A percentile compares a stretch with the other conserved stretches of the same genome.
phyloP scores from a whole-genome alignment of 1,284 basidiomycete genomes.

The Cutaneotrichosporon cutaneum region DNA sequence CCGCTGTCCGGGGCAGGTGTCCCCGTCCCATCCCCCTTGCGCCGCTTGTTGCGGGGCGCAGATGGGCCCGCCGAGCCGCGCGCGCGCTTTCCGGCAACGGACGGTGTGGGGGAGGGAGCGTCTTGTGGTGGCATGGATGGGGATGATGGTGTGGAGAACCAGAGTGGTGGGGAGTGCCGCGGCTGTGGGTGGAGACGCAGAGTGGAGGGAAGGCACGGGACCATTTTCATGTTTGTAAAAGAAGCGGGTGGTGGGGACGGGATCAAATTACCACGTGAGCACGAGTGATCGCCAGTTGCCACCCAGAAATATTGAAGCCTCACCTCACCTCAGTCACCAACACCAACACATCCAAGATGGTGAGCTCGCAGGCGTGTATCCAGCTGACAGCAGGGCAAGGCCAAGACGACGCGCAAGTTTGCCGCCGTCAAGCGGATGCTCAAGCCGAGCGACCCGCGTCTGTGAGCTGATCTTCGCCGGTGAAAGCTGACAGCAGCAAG shows the following conservation, averaged over 20 bases:
- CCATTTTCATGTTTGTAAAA: background rate
- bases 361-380: background rate
- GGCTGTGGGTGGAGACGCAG: conserved; percentile 9
- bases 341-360: conserved; percentile 3
- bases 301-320: conserved; percentile 15
- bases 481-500: conserved; percentile 48
- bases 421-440: conserved; percentile 92
- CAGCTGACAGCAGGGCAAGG: conserved; percentile 68
- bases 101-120: conserved; percentile 27
- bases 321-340: background rate
- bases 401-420: conserved; percentile 93
- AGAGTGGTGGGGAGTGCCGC: conserved; percentile 12
- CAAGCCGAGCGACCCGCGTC: conserved; percentile 87
- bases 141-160: conserved; percentile 17
- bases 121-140: conserved; percentile 23
- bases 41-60: conserved; percentile 34
- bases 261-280: conserved; percentile 1
- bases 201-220: conserved; percentile 20
- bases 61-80: conserved; percentile 7
- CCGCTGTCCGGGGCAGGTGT: conserved; percentile 22
- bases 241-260: conserved; percentile 1
- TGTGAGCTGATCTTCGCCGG: conserved; percentile 64
- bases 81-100: conserved; percentile 27
- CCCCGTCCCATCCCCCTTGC: conserved; percentile 37
- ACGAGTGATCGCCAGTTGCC: background rate